phyloP scores from a whole-genome alignment of 495 filamentous ascomycete species.

The Aspergillus egyptiacus region DNA sequence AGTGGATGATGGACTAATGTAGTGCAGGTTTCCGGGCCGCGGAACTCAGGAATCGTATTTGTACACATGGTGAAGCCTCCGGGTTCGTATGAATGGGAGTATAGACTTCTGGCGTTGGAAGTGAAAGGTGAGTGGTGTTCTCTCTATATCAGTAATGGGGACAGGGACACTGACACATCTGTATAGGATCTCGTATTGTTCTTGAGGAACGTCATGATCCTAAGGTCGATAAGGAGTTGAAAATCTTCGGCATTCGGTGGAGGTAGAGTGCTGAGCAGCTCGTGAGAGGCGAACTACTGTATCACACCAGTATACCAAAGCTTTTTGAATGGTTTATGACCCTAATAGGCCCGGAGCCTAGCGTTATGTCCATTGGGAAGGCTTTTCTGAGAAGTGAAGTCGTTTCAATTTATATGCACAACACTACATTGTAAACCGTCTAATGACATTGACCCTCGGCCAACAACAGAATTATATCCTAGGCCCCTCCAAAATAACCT shows the following conservation, averaged over 20 bases:
- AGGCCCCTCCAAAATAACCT: constrained; percentile 54
- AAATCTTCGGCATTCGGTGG: constrained; percentile 49
- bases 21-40: constrained; percentile 71
- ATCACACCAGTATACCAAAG: constrained; percentile 7
- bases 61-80: constrained; percentile 68
- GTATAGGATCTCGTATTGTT: constrained; percentile 38
- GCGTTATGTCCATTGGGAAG: no score
- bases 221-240: constrained; percentile 37
- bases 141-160: background rate
- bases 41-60: constrained; percentile 64
- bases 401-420: no score
- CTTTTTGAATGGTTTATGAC: no score
- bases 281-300: background rate
- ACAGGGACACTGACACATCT: background rate
- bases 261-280: constrained; percentile 22
- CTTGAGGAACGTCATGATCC: constrained; percentile 32
- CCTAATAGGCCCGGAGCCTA: no score
- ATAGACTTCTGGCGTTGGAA: constrained; percentile 76
- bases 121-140: constrained; percentile 47
- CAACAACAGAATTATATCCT: constrained; percentile 25
- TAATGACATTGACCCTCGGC: background rate
- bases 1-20: background rate
- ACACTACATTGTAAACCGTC: no score
- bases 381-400: no score
- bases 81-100: constrained; percentile 64